A percentile compares a stretch with the other conserved stretches of the same genome.
These are phyloP conservation scores for Botrytis squamosa DNA, from an alignment of 2,329 filamentous ascomycete genomes.

Conservation along the genomic window DNA sequence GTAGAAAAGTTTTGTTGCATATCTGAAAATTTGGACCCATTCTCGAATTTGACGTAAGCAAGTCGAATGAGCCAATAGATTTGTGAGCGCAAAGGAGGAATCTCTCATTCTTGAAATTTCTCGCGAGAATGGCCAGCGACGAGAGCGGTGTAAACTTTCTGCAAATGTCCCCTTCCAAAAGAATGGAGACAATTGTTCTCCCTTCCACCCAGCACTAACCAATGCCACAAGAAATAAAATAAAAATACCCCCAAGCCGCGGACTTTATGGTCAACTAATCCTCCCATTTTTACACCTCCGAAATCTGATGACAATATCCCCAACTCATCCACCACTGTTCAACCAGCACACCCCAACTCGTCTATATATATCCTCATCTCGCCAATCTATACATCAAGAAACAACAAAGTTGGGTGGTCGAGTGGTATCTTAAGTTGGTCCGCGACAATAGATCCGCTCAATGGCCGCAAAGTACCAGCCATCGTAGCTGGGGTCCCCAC, in stretches of 20 bases:
- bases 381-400: background rate
- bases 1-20: background rate
- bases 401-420: background rate
- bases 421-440: background rate
- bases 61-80: background rate
- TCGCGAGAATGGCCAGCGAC: background rate
- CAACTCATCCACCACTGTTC: background rate
- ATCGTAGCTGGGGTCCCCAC: background rate
- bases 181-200: background rate
- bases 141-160: background rate
- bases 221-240: background rate
- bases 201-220: background rate
- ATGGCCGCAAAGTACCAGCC: background rate
- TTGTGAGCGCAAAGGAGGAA: background rate
- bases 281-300: background rate
- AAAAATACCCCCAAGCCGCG: background rate
- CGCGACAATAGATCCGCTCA: background rate
- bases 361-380: background rate
- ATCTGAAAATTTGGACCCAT: background rate
- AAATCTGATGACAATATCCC: background rate
- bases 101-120: background rate
- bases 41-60: conserved; percentile 14
- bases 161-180: background rate
- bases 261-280: background rate
- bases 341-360: background rate